Evolutionary conservation across 179 eudicot species (phyloP), one percentile per base, ranked within the genome.

Genomic region (Silene noctiflora): DNA sequence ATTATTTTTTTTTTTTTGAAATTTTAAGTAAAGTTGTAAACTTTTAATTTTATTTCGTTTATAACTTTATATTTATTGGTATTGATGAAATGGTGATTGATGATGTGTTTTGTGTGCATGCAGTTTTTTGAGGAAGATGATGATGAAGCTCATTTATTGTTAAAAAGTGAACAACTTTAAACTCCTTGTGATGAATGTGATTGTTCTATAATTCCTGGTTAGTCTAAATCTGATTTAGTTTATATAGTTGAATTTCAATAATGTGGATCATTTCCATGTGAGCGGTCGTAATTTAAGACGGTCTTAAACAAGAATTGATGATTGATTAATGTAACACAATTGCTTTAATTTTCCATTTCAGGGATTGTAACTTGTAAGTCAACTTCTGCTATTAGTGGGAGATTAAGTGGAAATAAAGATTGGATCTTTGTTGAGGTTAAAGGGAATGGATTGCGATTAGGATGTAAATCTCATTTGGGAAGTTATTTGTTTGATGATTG

Each of bases 131-230:
- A 56, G 42, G 56, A 75, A 61, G 69, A 48, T 39, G 61, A 48
- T 39, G 61, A 58, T 44, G 76, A 73, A 76, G 72, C 70, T 85
- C 84, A 85, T 78, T 84, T 71, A 86, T 76, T 86, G 73, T 24
- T 13, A 61, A 19, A 61, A 19, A 19, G 20, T 66, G 4, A 39
- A 39, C 0, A 35, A 42, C 5, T 12, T 12, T 48, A 7, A 31
- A 22, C 12, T 67, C 24, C 51, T 3, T 31, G 29, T 61, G 31
- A 61, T 61, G 66, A 61, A 35, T 56, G 60, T 66, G 79, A 71
- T 72, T 48, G 62, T 61, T 20, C 29, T 51, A 3, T 11, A 51
- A 51, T 51, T 51, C 17, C 56, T 13, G 56, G 56, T 51, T 14
- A 2, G 17, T 51, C 56, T 51, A 11, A 51, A 51, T 51, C 17